Conservation (phyloP, 768 basidiomycete genomes). For the Phylloporus sp. region DNA sequence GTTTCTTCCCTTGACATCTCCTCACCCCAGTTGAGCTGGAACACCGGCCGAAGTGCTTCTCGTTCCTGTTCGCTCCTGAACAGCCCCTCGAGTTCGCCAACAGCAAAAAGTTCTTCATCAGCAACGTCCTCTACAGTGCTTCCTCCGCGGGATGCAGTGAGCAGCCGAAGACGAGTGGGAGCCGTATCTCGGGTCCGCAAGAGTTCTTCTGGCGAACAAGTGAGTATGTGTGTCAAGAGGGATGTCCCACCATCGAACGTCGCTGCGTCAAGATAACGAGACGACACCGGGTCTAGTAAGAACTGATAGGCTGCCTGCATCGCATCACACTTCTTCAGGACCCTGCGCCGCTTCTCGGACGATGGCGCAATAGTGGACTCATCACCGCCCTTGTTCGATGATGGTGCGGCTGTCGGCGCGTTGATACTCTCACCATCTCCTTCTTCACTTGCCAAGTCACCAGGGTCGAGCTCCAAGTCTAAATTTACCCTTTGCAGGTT, state of each 20-base stretch:
- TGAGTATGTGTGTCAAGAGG: conserved; percentile 53
- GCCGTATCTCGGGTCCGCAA: conserved; percentile 21
- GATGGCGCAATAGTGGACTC: conserved; percentile 3
- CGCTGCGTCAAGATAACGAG: conserved; percentile 16
- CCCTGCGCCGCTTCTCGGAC: conserved; percentile 32
- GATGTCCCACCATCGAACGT: conserved; percentile 23
- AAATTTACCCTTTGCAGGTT: conserved; percentile 34
- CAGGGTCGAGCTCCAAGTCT: conserved; percentile 34
- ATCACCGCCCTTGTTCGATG: neutral
- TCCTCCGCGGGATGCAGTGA: conserved; percentile 57
- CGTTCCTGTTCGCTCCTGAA: conserved; percentile 53
- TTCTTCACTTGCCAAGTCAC: conserved; percentile 30
- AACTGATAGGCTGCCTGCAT: conserved; percentile 50
- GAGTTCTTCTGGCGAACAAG: conserved; percentile 35
- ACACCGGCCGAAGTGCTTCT: conserved; percentile 35
- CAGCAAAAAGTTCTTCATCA: conserved; percentile 71
- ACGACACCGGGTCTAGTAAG: conserved; percentile 54
- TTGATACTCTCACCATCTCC: conserved; percentile 16
- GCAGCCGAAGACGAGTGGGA: conserved; percentile 66
- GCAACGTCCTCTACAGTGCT: conserved; percentile 44
- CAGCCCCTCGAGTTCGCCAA: conserved; percentile 63
- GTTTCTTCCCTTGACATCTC: conserved; percentile 27
- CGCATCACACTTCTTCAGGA: conserved; percentile 19
- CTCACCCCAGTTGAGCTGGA: conserved; percentile 37
- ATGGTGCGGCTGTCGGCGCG: conserved; percentile 10